Evolutionary conservation across 176 grass and related monocot genomes (phyloP).

Genomic region (Otatea glauca): DNA sequence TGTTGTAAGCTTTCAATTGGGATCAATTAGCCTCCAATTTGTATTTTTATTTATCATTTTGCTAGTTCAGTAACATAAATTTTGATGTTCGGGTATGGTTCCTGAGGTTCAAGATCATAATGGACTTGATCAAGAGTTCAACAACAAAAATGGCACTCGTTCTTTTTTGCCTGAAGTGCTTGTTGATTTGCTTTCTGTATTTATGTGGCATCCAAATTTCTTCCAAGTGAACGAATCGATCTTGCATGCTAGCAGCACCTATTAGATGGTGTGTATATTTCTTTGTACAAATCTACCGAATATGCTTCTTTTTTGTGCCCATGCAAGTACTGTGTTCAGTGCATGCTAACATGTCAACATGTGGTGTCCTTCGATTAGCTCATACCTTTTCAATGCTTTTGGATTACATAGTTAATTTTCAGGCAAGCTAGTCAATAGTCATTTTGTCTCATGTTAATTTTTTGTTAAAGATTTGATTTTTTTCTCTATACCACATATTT

Average conservation of each 20-base stretch:
- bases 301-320: slow-evolving; percentile 5
- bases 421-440: neutral
- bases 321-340: neutral
- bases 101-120: neutral
- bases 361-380: neutral
- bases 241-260: neutral
- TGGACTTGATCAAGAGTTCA: neutral
- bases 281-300: neutral
- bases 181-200: neutral
- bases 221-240: neutral
- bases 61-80: neutral
- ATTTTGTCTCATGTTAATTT: neutral
- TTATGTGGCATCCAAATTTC: neutral
- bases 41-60: neutral
- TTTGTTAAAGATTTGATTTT: neutral
- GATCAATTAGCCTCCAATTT: neutral
- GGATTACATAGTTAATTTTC: neutral
- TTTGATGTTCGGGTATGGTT: neutral
- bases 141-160: neutral
- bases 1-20: neutral
- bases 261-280: neutral
- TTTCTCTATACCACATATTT: neutral
- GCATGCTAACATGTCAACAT: neutral
- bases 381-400: slow-evolving; percentile 1
- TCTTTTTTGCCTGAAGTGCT: neutral